Evolutionary conservation across 176 grass and related monocot genomes (phyloP), one percentile per base, ranked within the genome.

Genomic region (Areca catechu): DNA sequence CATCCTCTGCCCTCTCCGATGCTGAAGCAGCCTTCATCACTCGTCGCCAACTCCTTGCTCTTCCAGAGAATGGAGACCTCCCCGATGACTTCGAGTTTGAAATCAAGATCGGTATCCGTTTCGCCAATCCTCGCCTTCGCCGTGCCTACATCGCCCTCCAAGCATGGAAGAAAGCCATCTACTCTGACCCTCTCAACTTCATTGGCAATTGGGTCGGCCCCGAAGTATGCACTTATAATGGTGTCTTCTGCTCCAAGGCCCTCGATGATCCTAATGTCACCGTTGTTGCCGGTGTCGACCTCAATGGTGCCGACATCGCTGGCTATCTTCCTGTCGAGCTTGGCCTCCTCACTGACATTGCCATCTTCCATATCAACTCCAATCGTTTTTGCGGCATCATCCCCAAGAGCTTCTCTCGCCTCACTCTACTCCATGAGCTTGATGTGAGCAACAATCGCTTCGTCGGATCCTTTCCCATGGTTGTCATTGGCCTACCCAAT

Each of bases 401-500:
- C 50, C 78, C 78, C 0, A 62, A 81, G 15, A 75, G 71, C 52
- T 81, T 81, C 52, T 60, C 58, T 9, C 78, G 78, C 10, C 71
- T 81, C 5, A 23, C 56, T 20, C 63, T 65, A 22, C 71, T 81
- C 3, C 24, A 81, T 5, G 78, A 81, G 78, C 9, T 75, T 1
- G 78, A 81, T 20, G 65, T 81, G 7, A 75, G 78, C 57, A 81
- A 64, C 52, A 81, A 81, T 48, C 78, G 71, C 50, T 75, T 81
- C 1, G 78, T 81, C 16, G 78, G 78, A 7, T 57, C 68, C 2
- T 81, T 81, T 15, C 78, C 78, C 0, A 70, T 48, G 49, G 78
- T 81, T 5, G 24, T 75, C 16, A 25, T 70, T 9, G 50, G 62
- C n/a, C 20, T 81, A 1, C 71, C 71, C 0, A 43, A 65, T 20